Evolutionary conservation across 225 moss, liverwort and hornwort genomes (phyloP), one percentile per base, ranked within the genome.

Genomic region (Marchantia paleacea): DNA sequence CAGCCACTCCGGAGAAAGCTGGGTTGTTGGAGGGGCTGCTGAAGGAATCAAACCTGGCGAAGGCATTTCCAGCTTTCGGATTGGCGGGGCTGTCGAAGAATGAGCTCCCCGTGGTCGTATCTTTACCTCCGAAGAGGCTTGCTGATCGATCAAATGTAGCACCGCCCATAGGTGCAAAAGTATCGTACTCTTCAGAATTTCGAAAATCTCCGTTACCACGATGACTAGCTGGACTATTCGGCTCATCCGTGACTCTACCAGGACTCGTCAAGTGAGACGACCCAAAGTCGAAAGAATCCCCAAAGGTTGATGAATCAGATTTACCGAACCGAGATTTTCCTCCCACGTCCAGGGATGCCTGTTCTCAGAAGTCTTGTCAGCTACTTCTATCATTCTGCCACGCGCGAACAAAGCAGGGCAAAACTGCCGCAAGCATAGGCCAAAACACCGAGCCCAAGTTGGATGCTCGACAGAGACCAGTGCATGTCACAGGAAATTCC

Each of bases 91-190:
- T 94, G 80, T 85, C 90, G 85, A 92, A 90, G n/a, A 92, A 83
- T 26, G 91, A 85, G 62, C 78, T 83, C 31, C 89, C 85, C 82
- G 71, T 57, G 60, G 88, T 80, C 72, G 84, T 85, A 62, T 79
- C 69, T 54, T 85, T 84, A 47, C 85, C 90, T 78, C 94, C 96
- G 76, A 93, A 91, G 20, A 91, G 81, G 58, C 89, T 87, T 69
- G 91, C 84, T 77, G 88, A 89, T 77, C 89, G 88, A 86, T 91
- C 91, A 76, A 89, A 96, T 80, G 90, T 96, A 72, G 93, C 89
- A 70, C 85, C 75, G 76, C 89, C 83, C 20, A 89, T 78, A 49
- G 94, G 91, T 80, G 87, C 90, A 83, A 92, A 94, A 30, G 86
- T 80, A 69, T 89, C 91, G 52, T 86, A 90, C 52, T 89, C 91